Evolutionary conservation across 768 basidiomycete species (phyloP), one percentile per base, ranked within the genome.

Genomic region (Chalciporus sphaerocephalus): DNA sequence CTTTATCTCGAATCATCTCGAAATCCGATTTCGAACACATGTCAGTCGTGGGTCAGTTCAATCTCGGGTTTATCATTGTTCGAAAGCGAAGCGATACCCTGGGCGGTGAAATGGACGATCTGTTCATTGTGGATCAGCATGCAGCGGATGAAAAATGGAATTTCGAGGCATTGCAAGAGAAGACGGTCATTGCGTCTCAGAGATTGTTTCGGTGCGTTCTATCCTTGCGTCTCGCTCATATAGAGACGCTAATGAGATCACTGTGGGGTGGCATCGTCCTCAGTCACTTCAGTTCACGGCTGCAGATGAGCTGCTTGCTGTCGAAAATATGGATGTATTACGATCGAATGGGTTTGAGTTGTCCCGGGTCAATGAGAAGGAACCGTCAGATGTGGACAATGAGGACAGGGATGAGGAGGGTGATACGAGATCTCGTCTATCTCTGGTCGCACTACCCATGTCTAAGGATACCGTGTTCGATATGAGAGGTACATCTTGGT

Each of bases 141-240:
- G 95, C 95, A 5, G 85, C 91, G 5, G 96, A 99, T 65, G 96
- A 98, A 67, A 98, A 98, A 70, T 97, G 90, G 68, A 98, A 98
- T 62, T 98, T 98, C 60, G 96, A 98, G 72, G 87, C 80, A 1
- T 68, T 98, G 46, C 95, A 98, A 64, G 75, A 79, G 53, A 92
- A 83, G n/a, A 97, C 94, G 10, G 78, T 76, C 41, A 93, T 99
- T 46, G 78, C 88, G 54, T 89, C 87, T 2, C 95, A 98, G 57
- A 81, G 72, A 49, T 71, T 98, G 4, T 79, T 95, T 62, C 75
- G 76, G 94, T 94, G 53, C 44, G 80, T 23, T 10, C 21, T 32
- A 12, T 13, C 36, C 21, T 35, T 47, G 33, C 21, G 1, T 5
- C 12, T 10, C 37, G 10, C 7, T 35, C 4, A 17, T 52, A 20